Evolutionary conservation across 2,329 filamentous ascomycete genomes (phyloP), one percentile per base, ranked within the genome.

Genomic region (Penicillium italicum): DNA sequence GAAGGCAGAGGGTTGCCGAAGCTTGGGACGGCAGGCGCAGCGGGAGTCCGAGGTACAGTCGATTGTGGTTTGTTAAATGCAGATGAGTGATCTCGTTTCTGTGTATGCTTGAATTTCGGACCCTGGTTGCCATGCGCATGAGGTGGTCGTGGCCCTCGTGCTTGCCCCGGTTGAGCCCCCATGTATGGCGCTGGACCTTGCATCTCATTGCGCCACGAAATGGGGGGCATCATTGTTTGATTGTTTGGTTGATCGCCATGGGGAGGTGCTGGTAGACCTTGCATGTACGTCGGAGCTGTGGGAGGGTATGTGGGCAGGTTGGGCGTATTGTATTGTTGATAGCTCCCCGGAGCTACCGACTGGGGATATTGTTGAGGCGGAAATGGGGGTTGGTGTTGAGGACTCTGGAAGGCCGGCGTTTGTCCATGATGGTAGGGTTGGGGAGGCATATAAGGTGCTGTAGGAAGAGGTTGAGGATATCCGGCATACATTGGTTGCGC

Each of bases 131-230:
- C 57, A 47, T 68, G 62, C 12, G 57, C 18, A 50, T 68, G 65
- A 40, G 62, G 62, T 11, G 55, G 55, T 37, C 65, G 66, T 20
- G 64, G 59, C 2, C 64, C 63, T 57, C 64, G 65, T 38, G 62
- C 60, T 46, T 62, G 66, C 28, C 64, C 64, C 34, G 69, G 70
- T 56, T 73, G 70, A 64, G 65, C 66, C 42, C 65, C 61, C 56
- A 70, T 65, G 71, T 77, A 77, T 71, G 76, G 74, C 71, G 77
- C 77, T 64, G 80, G 74, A 45, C 77, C 73, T 55, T 81, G 75
- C 50, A 72, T 72, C 46, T 83, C 80, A 69, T 81, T 82, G 4
- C 80, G 80, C 74, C 82, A 81, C 53, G 77, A 77, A 60, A 84
- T 80, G 2, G 80, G 79, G 0, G 79, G 83, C 82, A 80, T 81